phyloP scores from a whole-genome alignment of 305 asterid genomes.

The Striga hermonthica region DNA sequence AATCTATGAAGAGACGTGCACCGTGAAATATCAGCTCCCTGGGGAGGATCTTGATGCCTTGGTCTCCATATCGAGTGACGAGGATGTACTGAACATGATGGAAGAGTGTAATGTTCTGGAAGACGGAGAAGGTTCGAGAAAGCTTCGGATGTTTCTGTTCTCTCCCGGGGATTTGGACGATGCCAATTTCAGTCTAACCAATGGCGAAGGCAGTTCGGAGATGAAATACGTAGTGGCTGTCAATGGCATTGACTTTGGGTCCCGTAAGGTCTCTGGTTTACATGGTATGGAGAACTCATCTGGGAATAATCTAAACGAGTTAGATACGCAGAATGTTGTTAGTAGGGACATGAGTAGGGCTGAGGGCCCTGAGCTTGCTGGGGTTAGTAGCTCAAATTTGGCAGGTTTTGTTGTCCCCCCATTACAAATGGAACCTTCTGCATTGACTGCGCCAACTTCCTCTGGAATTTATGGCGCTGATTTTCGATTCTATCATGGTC shows the following conservation, averaged over 20 bases:
- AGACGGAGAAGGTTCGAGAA: constrained; percentile 50
- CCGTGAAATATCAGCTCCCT: constrained; percentile 69
- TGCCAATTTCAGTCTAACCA: constrained; percentile 46
- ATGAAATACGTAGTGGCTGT: constrained; percentile 68
- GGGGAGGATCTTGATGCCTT: constrained; percentile 79
- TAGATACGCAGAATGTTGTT: constrained; percentile 39
- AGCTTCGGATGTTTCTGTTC: constrained; percentile 64
- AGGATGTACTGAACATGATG: constrained; percentile 78
- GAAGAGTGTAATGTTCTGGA: constrained; percentile 58
- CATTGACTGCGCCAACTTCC: constrained; percentile 31
- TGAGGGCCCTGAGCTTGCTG: constrained; percentile 34
- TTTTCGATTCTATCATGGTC: constrained; percentile 34
- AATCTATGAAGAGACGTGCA: constrained; percentile 46
- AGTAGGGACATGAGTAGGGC: constrained; percentile 36
- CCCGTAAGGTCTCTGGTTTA: constrained; percentile 41
- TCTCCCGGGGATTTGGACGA: constrained; percentile 57
- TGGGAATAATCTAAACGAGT: constrained; percentile 48
- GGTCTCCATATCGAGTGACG: constrained; percentile 64
- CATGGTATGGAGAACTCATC: constrained; percentile 40
- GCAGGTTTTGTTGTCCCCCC: constrained; percentile 36
- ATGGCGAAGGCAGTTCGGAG: constrained; percentile 50
- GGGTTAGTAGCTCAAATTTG: constrained; percentile 31
- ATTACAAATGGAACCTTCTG: constrained; percentile 33
- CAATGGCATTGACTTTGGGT: constrained; percentile 55
- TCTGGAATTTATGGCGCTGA: constrained; percentile 34